These are phyloP conservation scores for Candida peoriensis DNA, from an alignment of 805 yeast genomes.

Conservation along the genomic window DNA sequence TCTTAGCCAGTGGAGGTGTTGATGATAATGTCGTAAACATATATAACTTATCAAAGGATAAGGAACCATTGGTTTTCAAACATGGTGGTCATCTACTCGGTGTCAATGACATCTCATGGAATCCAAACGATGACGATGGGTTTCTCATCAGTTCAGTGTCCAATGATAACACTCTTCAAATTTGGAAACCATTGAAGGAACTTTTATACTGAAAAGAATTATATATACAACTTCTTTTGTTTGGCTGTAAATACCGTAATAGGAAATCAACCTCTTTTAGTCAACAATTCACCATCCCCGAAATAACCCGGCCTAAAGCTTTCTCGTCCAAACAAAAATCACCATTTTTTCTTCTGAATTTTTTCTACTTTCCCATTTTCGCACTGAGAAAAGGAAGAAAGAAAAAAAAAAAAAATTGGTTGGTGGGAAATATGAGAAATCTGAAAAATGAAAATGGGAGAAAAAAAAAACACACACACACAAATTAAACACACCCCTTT, in stretches of 20 bases:
- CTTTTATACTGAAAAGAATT: background rate
- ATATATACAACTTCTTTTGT: too few species aligned
- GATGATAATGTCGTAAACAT: slow-evolving; percentile 58
- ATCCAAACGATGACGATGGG: slow-evolving; percentile 62
- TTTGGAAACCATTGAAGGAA: slow-evolving; percentile 49
- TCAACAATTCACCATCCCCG: background rate
- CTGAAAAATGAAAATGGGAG: background rate
- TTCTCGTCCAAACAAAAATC: background rate
- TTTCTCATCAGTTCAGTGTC: slow-evolving; percentile 65
- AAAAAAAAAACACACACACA: slow-evolving; percentile 1
- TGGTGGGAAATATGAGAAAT: too few species aligned
- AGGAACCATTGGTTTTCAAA: slow-evolving; percentile 42
- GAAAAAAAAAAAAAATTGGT: background rate
- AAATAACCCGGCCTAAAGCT: too few species aligned
- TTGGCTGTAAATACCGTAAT: background rate
- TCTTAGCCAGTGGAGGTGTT: slow-evolving; percentile 64
- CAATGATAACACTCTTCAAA: slow-evolving; percentile 81
- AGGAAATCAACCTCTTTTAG: background rate
- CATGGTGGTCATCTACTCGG: slow-evolving; percentile 91
- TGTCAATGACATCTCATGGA: slow-evolving; percentile 83
- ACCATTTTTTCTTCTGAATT: background rate
- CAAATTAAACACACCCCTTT: slow-evolving; percentile 1
- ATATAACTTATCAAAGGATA: slow-evolving; percentile 43
- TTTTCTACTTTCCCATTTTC: background rate
- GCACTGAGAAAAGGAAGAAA: background rate